Evolutionary conservation across 129 eudicot genomes (phyloP), one percentile per base, ranked within the genome.

Genomic region (Flaveria ramosissima): DNA sequence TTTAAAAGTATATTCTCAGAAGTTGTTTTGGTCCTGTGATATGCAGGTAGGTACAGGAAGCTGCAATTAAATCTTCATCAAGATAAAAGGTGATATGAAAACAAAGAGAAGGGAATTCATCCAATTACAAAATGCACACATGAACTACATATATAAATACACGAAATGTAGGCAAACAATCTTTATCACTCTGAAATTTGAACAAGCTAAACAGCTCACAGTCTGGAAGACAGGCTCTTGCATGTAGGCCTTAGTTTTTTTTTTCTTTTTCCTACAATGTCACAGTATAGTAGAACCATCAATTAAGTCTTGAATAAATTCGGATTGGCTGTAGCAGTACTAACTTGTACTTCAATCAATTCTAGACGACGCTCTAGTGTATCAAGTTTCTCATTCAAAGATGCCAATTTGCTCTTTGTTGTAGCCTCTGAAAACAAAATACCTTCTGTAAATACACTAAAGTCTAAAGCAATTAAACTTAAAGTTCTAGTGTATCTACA

Each of bases 381-480:
- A 65, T 89, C 99, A 63, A 95, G 97, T 86, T 95, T 95, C 91
- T 95, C 97, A 81, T 95, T 95, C 86, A 91, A 65, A 52, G 92
- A 80, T 42, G 97, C 91, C 82, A 95, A 68, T 82, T 95, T 95
- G 82, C 91, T 95, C 89, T 95, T 95, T 60, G 99, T 89, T 50
- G 97, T 91, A 20, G 96, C 97, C 85, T 95, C 97, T 91, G 88
- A 59, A 78, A 77, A 72, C 46, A 55, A 77, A 61, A 72, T 13
- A 7, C 9, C 17, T 45, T 71, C 39, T 20, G 30, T 80, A 27
- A 74, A 80, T 56, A 48, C 80, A 74, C 70, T 45, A 41, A 56
- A 73, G 26, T 73, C 70, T 45, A 41, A 56, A 73, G 26, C 78
- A 72, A 41, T 17, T 51, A 65, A 62, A 51, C 36, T 36, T 1